A percentile compares a stretch with the other conserved stretches of the same genome.
Evolutionary conservation across 192 early-diverging fungal genomes (phyloP).

Genomic region (Coemansia sp.): DNA sequence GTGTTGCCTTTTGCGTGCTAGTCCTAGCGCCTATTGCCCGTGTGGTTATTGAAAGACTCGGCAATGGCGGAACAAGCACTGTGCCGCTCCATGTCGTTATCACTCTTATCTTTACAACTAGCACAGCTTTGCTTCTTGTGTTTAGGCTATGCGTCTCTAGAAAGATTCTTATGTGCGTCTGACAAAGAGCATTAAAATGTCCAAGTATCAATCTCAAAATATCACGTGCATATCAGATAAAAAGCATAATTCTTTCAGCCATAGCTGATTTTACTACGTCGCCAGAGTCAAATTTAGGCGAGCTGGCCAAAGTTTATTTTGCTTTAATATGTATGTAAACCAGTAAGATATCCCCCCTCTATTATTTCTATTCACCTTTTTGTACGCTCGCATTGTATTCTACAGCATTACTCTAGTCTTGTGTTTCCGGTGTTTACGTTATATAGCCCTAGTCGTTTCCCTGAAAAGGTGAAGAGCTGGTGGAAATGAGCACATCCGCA

Average conservation of each 20-base stretch:
- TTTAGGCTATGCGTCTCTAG: conserved; percentile 37
- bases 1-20: conserved; percentile 35
- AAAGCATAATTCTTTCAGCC: neutral
- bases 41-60: conserved; percentile 23
- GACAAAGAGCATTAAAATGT: neutral
- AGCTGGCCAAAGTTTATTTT: too few species aligned
- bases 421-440: too few species aligned
- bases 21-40: conserved; percentile 30
- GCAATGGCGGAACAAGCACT: conserved; percentile 16
- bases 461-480: too few species aligned
- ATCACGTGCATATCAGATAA: neutral
- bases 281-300: too few species aligned
- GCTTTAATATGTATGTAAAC: too few species aligned
- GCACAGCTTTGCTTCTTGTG: conserved; percentile 29
- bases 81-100: conserved; percentile 26
- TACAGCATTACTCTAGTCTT: too few species aligned
- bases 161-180: conserved; percentile 18
- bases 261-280: too few species aligned
- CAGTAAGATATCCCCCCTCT: neutral
- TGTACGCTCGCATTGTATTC: neutral
- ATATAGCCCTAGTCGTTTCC: too few species aligned
- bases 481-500: conserved; percentile 2
- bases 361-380: neutral
- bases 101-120: conserved; percentile 23
- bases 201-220: neutral